A percentile compares a stretch with the other conserved stretches of the same genome.
These are phyloP conservation scores for Purpureocillium takamizusanense DNA, from an alignment of 2,329 filamentous ascomycete genomes.

Conservation along the genomic window DNA sequence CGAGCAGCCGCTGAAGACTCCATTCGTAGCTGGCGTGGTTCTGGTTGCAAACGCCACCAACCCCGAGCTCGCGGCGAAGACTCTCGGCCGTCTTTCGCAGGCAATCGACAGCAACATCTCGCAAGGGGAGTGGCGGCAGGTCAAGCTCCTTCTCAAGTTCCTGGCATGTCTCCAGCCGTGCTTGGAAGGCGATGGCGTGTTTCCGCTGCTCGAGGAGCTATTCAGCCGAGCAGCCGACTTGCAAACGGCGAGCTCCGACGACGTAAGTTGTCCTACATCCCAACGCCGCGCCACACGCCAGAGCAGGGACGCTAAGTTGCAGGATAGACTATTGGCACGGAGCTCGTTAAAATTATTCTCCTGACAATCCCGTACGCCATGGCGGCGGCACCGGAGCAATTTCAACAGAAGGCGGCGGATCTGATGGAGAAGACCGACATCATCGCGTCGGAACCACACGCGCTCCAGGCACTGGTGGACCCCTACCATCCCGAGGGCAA, in stretches of 20 bases:
- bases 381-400: conserved; percentile 59
- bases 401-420: conserved; percentile 64
- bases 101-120: conserved; percentile 59
- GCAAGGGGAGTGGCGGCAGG: conserved; percentile 74
- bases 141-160: conserved; percentile 85
- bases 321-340: conserved; percentile 57
- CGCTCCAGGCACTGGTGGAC: conserved; percentile 77
- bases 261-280: conserved; percentile 48
- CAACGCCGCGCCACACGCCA: not conserved
- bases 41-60: conserved; percentile 72
- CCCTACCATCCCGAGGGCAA: conserved; percentile 63
- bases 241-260: conserved; percentile 86
- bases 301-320: not conserved
- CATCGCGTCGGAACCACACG: conserved; percentile 80
- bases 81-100: conserved; percentile 55
- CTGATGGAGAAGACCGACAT: conserved; percentile 92
- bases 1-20: conserved; percentile 97
- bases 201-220: conserved; percentile 78
- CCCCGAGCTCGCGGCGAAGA: conserved; percentile 61
- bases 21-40: conserved; percentile 79
- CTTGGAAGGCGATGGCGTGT: conserved; percentile 76
- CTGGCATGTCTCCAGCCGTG: conserved; percentile 76
- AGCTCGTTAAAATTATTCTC: conserved; percentile 93
- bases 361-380: conserved; percentile 89
- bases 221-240: conserved; percentile 85